phyloP scores from a whole-genome alignment of 2,329 filamentous ascomycete genomes.

The Nectriaceae sp. region DNA sequence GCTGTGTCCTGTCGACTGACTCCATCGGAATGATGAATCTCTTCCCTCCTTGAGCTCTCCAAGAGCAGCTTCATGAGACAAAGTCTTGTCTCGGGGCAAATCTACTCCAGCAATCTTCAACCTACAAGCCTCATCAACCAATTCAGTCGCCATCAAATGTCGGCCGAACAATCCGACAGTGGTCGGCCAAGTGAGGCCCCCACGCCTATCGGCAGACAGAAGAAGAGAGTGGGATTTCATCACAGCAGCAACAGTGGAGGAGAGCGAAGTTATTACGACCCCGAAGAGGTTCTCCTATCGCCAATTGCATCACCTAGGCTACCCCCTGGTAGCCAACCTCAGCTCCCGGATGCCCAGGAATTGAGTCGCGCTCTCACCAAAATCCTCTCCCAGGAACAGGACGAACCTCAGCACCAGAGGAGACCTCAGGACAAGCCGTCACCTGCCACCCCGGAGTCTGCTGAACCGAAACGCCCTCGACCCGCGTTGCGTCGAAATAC shows the following conservation, averaged over 20 bases:
- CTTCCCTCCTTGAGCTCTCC: slow-evolving; percentile 13
- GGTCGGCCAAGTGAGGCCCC: slow-evolving; percentile 29
- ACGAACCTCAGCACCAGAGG: neutral
- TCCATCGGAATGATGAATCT: slow-evolving; percentile 19
- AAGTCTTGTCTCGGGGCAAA: slow-evolving; percentile 13
- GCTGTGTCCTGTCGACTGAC: slow-evolving; percentile 18
- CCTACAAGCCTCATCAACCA: slow-evolving; percentile 2
- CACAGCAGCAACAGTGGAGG: slow-evolving; percentile 30
- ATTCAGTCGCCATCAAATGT: slow-evolving; percentile 14
- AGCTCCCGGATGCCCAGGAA: slow-evolving; percentile 41
- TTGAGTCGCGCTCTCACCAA: slow-evolving; percentile 40
- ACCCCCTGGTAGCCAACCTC: slow-evolving; percentile 27
- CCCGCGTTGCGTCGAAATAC: slow-evolving; percentile 45
- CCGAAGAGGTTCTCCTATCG: slow-evolving; percentile 26
- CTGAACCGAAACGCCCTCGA: slow-evolving; percentile 30
- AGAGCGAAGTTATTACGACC: slow-evolving; percentile 10
- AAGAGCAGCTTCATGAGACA: slow-evolving; percentile 17
- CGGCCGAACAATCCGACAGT: slow-evolving; percentile 29
- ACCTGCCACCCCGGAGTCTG: slow-evolving; percentile 17
- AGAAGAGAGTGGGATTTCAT: slow-evolving; percentile 44
- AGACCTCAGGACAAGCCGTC: slow-evolving; percentile 10
- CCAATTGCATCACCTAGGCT: slow-evolving; percentile 29
- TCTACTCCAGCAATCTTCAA: too few relatives aligned
- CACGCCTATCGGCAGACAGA: slow-evolving; percentile 37
- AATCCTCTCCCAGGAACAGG: slow-evolving; percentile 36